Conservation (phyloP, 768 basidiomycete species). For the Tulasnella sp. region DNA sequence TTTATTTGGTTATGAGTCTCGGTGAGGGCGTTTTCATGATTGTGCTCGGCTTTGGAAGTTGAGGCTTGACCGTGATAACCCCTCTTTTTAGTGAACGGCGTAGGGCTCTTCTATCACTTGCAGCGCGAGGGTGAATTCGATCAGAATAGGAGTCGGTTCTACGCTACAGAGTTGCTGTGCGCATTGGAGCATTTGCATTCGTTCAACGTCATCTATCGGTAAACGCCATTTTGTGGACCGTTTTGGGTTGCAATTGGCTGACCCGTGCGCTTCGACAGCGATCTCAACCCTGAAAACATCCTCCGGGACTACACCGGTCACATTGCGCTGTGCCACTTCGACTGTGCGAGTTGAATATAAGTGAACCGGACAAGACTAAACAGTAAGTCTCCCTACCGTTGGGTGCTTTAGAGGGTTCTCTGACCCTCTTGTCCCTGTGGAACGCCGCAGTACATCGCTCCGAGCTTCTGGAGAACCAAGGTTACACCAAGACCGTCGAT, state of each 20-base stretch:
- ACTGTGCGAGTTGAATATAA: conserved; percentile 96
- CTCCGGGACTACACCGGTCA: conserved; percentile 95
- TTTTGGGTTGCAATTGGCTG: not conserved
- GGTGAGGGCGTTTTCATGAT: conserved; percentile 43
- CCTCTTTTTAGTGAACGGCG: conserved; percentile 75
- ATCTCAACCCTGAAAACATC: conserved; percentile 98
- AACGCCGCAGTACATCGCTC: conserved; percentile 98
- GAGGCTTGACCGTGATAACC: not conserved
- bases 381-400: conserved; percentile 50
- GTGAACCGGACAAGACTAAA: conserved; percentile 96
- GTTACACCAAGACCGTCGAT: conserved; percentile 97
- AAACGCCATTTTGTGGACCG: not conserved
- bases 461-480: conserved; percentile 93
- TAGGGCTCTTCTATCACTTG: conserved; percentile 95
- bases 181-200: conserved; percentile 94
- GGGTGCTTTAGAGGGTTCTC: too few relatives aligned
- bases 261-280: conserved; percentile 46
- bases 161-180: conserved; percentile 93
- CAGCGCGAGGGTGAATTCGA: conserved; percentile 97
- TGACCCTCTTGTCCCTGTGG: conserved; percentile 59
- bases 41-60: not conserved
- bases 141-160: conserved; percentile 89
- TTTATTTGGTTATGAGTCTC: conserved; percentile 97
- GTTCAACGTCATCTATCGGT: conserved; percentile 99
- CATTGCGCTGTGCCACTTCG: conserved; percentile 97